These are phyloP conservation scores for Ziziphus jujuba DNA, from an alignment of 306 rosid genomes.

Conservation along the genomic window DNA sequence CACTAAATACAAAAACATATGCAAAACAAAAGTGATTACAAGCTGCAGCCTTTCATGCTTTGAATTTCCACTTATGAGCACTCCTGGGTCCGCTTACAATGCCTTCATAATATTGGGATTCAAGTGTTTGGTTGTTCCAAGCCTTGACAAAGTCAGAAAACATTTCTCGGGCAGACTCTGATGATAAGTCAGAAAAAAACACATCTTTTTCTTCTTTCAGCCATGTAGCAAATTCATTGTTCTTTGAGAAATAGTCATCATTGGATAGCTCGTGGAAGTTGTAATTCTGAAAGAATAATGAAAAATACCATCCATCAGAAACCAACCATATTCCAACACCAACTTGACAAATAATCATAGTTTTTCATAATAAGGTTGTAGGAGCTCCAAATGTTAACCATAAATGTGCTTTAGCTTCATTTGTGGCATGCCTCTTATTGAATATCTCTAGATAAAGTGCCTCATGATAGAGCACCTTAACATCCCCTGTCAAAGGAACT, in stretches of 20 bases:
- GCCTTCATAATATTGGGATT: constrained; percentile 78
- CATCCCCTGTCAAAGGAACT: too few species aligned
- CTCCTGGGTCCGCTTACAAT: constrained; percentile 74
- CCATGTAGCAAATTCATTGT: constrained; percentile 91
- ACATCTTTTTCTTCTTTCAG: constrained; percentile 82
- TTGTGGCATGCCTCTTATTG: too few species aligned
- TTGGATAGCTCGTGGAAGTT: constrained; percentile 61
- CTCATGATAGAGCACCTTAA: too few species aligned
- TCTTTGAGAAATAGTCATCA: constrained; percentile 86
- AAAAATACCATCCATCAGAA: constrained; percentile 14
- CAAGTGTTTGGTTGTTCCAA: constrained; percentile 72
- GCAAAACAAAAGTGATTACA: not conserved
- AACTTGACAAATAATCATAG: too few species aligned
- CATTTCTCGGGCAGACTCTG: constrained; percentile 67
- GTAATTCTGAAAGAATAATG: constrained; percentile 34
- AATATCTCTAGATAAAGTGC: too few species aligned
- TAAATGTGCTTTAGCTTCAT: too few species aligned
- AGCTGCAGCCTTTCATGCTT: constrained; percentile 22
- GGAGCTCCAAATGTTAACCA: too few species aligned
- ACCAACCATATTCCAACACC: not conserved
- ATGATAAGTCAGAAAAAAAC: constrained; percentile 78
- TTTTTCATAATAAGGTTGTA: too few species aligned
- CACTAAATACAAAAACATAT: too few species aligned
- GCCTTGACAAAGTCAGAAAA: constrained; percentile 69
- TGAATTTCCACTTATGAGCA: constrained; percentile 81